A percentile compares a stretch with the other conserved stretches of the same genome.
Evolutionary conservation across 2,329 filamentous ascomycete species (phyloP).

Genomic region (Pyricularia sp.): DNA sequence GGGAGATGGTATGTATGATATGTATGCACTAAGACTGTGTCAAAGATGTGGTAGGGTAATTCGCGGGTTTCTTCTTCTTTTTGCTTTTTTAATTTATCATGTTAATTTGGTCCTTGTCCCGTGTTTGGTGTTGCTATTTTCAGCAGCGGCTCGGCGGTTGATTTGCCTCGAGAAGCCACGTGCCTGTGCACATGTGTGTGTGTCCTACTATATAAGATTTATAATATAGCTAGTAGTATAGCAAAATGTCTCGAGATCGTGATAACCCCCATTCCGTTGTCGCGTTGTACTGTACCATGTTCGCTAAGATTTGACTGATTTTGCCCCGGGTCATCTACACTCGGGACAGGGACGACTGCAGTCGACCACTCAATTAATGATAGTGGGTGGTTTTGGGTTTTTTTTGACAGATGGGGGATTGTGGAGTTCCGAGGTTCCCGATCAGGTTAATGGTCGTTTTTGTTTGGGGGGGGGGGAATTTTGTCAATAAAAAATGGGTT

Average conservation of each 20-base stretch:
- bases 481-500: too few species aligned
- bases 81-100: too few species aligned
- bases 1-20: background rate
- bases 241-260: background rate
- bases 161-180: background rate
- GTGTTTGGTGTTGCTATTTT: background rate
- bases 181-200: background rate
- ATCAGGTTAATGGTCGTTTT: background rate
- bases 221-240: too few species aligned
- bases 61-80: too few species aligned
- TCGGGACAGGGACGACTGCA: too few species aligned
- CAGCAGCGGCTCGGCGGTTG: background rate
- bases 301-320: too few species aligned
- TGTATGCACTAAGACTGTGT: background rate
- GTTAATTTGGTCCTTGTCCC: background rate
- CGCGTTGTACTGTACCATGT: too few species aligned
- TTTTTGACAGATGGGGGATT: background rate
- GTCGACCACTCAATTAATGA: too few species aligned
- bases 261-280: background rate
- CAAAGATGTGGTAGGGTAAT: background rate
- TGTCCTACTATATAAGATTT: background rate
- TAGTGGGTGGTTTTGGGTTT: too few species aligned
- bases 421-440: background rate
- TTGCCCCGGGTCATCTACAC: too few species aligned
- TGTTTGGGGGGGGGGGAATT: too few species aligned